Evolutionary conservation across 768 basidiomycete species (phyloP).

Genomic region (Lactarius psammicola): DNA sequence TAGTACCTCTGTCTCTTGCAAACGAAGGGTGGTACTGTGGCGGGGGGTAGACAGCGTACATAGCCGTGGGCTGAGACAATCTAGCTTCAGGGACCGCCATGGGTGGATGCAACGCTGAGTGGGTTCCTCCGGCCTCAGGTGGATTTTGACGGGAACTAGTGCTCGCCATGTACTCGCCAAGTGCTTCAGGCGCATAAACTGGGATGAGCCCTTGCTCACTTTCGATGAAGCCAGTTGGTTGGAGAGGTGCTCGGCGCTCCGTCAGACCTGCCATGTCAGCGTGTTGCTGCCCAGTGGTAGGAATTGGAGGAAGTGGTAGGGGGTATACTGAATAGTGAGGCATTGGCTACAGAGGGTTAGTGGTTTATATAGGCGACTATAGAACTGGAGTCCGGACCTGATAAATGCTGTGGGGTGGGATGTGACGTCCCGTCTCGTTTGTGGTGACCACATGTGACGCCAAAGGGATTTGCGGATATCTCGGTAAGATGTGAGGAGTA

Average conservation of each 20-base stretch:
- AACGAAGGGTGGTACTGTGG: slow-evolving; percentile 19
- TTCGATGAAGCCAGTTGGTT: slow-evolving; percentile 68
- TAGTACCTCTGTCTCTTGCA: slow-evolving; percentile 2
- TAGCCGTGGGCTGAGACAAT: slow-evolving; percentile 7
- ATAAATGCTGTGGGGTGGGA: slow-evolving; percentile 15
- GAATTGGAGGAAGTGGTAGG: slow-evolving; percentile 13
- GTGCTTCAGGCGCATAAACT: slow-evolving; percentile 62
- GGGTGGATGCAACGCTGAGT: slow-evolving; percentile 22
- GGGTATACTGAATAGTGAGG: slow-evolving; percentile 22
- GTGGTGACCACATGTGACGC: slow-evolving; percentile 2
- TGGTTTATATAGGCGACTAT: neutral
- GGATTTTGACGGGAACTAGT: slow-evolving; percentile 37
- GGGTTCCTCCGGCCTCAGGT: slow-evolving; percentile 26
- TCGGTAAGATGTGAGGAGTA: slow-evolving; percentile 44
- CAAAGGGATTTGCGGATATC: slow-evolving; percentile 40
- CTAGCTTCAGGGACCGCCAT: slow-evolving; percentile 6
- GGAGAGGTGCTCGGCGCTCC: slow-evolving; percentile 45
- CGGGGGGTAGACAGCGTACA: slow-evolving; percentile 16
- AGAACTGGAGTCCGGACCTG: slow-evolving; percentile 13
- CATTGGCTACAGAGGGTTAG: slow-evolving; percentile 16
- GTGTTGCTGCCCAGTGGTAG: slow-evolving; percentile 16
- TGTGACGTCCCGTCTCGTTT: slow-evolving; percentile 13
- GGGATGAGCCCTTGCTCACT: slow-evolving; percentile 70
- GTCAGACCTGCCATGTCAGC: slow-evolving; percentile 1
- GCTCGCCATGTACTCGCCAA: slow-evolving; percentile 63